Evolutionary conservation across 1,284 basidiomycete species (phyloP).

Genomic region (Puccinia hordei): DNA sequence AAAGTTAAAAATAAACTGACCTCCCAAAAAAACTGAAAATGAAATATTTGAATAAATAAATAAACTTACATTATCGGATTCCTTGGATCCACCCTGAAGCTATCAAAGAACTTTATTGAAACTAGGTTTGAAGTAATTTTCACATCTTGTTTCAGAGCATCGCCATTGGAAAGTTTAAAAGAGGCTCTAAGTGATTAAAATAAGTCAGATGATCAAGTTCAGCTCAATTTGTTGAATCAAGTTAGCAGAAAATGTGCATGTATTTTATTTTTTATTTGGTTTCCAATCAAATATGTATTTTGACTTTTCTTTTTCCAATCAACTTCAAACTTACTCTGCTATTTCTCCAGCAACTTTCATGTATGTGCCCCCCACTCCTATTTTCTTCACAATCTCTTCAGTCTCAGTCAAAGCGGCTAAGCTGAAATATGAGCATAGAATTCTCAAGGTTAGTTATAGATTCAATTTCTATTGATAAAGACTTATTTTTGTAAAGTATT

Average conservation of each 20-base stretch:
- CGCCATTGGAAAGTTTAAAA: neutral
- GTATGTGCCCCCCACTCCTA: neutral
- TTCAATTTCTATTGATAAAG: neutral
- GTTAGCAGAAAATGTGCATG: neutral
- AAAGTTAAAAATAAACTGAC: neutral
- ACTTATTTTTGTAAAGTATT: neutral
- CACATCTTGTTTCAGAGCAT: neutral
- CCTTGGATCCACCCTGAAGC: neutral
- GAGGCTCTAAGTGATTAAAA: neutral
- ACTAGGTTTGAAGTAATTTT: neutral
- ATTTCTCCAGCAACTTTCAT: neutral
- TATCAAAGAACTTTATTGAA: neutral
- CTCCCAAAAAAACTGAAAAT: neutral
- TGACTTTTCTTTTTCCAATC: no score
- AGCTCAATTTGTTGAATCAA: neutral
- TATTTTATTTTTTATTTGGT: no score
- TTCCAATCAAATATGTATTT: no score
- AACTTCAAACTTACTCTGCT: neutral
- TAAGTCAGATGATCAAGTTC: neutral
- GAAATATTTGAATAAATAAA: neutral
- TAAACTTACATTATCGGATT: neutral
- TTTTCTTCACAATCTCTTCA: neutral
- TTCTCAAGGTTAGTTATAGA: neutral
- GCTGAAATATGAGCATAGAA: neutral
- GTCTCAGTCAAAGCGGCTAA: neutral